Conservation (phyloP, 495 filamentous ascomycete species). For the Chaetomium fimeti region DNA sequence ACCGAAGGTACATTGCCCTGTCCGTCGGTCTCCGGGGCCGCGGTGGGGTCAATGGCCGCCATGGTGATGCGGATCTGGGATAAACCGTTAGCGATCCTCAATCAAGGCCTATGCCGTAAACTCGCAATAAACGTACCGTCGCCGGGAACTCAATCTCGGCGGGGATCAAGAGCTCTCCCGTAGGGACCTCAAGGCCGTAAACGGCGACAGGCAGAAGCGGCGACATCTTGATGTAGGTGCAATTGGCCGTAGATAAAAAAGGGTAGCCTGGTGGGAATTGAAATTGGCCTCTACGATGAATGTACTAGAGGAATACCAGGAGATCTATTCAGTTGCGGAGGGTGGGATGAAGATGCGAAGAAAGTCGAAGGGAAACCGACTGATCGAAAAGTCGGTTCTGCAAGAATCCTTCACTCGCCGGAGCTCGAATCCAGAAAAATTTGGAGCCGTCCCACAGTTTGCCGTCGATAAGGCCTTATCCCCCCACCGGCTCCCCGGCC, state of each 20-base stretch:
- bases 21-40: constrained; percentile 63
- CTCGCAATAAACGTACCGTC: constrained; percentile 61
- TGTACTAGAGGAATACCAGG: background rate
- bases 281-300: background rate
- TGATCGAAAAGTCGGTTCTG: constrained; percentile 17
- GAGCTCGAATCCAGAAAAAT: constrained; percentile 28
- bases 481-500: constrained; percentile 22
- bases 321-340: background rate
- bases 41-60: constrained; percentile 93
- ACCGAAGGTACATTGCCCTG: constrained; percentile 58
- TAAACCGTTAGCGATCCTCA: constrained; percentile 13
- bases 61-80: constrained; percentile 91
- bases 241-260: background rate
- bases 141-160: constrained; percentile 72
- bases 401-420: constrained; percentile 25
- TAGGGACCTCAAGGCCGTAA: constrained; percentile 84
- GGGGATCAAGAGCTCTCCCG: constrained; percentile 72
- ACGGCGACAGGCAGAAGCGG: constrained; percentile 67
- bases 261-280: constrained; percentile 1
- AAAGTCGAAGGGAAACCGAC: background rate
- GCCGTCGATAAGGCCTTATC: constrained; percentile 33
- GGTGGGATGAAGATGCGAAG: background rate
- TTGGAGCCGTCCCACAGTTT: constrained; percentile 22
- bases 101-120: background rate
- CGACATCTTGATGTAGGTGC: constrained; percentile 30